Conservation (phyloP, 2,329 filamentous ascomycete genomes). For the Didymella glomerata region DNA sequence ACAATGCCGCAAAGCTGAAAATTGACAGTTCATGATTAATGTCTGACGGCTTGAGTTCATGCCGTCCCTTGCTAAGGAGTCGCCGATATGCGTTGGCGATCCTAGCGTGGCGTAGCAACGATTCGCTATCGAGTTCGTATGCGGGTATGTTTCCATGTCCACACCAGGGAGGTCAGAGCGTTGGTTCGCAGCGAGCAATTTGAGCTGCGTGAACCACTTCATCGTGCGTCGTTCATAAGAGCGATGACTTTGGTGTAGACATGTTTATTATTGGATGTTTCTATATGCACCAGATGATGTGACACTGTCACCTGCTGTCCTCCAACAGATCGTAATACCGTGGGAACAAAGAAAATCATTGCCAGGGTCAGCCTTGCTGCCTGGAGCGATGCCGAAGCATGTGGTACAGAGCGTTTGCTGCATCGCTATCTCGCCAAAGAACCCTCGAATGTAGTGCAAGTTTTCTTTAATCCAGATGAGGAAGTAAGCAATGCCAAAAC, state of each 20-base stretch:
- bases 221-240: neutral
- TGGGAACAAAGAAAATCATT: constrained; percentile 26
- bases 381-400: constrained; percentile 28
- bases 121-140: constrained; percentile 23
- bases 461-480: neutral
- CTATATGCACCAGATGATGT: constrained; percentile 12
- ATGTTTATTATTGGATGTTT: constrained; percentile 18
- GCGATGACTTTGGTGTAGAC: constrained; percentile 14
- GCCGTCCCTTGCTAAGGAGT: constrained; percentile 15
- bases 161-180: neutral
- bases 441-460: neutral
- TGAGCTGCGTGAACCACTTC: neutral
- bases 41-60: neutral
- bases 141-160: constrained; percentile 1
- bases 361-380: constrained; percentile 25
- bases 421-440: constrained; percentile 24
- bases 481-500: constrained; percentile 7
- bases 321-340: constrained; percentile 1
- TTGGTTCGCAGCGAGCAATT: neutral
- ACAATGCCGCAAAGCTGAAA: neutral
- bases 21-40: neutral
- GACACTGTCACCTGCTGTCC: neutral
- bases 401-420: constrained; percentile 36
- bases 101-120: constrained; percentile 24
- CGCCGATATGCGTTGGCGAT: constrained; percentile 22